These are phyloP conservation scores for Pilobolus umbonatus DNA, from an alignment of 192 early-diverging fungal species.

Conservation along the genomic window DNA sequence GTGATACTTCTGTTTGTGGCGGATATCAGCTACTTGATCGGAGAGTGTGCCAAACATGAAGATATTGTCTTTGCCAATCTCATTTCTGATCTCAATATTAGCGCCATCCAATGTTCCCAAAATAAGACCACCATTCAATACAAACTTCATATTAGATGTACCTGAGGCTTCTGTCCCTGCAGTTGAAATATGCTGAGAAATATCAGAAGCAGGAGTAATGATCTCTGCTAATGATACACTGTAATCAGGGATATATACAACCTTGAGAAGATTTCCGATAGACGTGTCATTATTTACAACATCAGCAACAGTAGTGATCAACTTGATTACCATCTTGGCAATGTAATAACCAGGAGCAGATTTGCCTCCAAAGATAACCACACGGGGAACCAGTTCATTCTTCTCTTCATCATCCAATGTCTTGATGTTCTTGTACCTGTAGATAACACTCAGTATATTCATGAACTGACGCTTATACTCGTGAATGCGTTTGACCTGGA, in stretches of 20 bases:
- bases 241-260: slow-evolving; percentile 98
- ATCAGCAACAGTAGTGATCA: slow-evolving; percentile 91
- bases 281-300: slow-evolving; percentile 83
- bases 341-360: slow-evolving; percentile 97
- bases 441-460: slow-evolving; percentile 94
- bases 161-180: slow-evolving; percentile 99
- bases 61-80: slow-evolving; percentile 96
- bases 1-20: slow-evolving; percentile 84
- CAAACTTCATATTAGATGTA: slow-evolving; percentile 99
- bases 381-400: slow-evolving; percentile 69
- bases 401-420: slow-evolving; percentile 66
- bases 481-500: slow-evolving; percentile 98
- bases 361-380: slow-evolving; percentile 96
- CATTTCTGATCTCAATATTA: slow-evolving; percentile 98
- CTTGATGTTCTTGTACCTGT: slow-evolving; percentile 87
- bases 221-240: slow-evolving; percentile 96
- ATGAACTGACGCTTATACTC: slow-evolving; percentile 99
- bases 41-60: slow-evolving; percentile 94
- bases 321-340: slow-evolving; percentile 98
- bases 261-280: slow-evolving; percentile 82
- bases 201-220: slow-evolving; percentile 95
- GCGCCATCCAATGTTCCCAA: slow-evolving; percentile 97
- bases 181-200: slow-evolving; percentile 99
- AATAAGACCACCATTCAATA: slow-evolving; percentile 96
- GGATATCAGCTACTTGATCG: slow-evolving; percentile 89